Evolutionary conservation across 768 basidiomycete species (phyloP).

Genomic region (Suillus lakei): DNA sequence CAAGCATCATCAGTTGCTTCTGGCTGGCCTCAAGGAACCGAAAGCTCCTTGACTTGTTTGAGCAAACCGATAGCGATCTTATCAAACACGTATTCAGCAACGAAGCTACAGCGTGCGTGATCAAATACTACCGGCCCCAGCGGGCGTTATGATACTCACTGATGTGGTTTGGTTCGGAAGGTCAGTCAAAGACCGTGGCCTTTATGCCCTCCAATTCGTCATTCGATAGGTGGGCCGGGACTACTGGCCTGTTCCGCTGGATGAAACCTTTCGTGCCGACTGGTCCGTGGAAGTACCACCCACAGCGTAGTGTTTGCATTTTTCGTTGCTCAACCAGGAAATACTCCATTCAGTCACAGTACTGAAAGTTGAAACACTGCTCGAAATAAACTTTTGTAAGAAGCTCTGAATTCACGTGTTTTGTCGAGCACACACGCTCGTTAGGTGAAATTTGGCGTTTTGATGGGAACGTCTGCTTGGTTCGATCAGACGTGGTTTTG

Average conservation of each 20-base stretch:
- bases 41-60: conserved; percentile 66
- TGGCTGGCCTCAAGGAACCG: conserved; percentile 86
- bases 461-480: too few species aligned
- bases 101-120: neutral
- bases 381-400: neutral
- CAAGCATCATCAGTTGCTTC: conserved; percentile 79
- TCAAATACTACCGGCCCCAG: conserved; percentile 50
- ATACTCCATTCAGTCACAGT: neutral
- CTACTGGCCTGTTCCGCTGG: conserved; percentile 57
- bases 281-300: conserved; percentile 83
- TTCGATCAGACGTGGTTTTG: too few species aligned
- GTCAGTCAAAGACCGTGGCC: conserved; percentile 56
- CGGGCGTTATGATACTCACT: conserved; percentile 78
- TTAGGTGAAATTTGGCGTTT: too few species aligned
- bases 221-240: conserved; percentile 78
- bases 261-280: conserved; percentile 64
- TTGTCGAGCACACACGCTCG: too few species aligned
- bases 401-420: neutral
- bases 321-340: neutral
- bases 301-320: conserved; percentile 77
- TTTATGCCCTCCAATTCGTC: conserved; percentile 66
- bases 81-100: neutral
- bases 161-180: conserved; percentile 70
- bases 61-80: conserved; percentile 75
- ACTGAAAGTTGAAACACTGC: neutral